phyloP scores from a whole-genome alignment of 495 filamentous ascomycete genomes.

The Astrothelium subdiscretum region DNA sequence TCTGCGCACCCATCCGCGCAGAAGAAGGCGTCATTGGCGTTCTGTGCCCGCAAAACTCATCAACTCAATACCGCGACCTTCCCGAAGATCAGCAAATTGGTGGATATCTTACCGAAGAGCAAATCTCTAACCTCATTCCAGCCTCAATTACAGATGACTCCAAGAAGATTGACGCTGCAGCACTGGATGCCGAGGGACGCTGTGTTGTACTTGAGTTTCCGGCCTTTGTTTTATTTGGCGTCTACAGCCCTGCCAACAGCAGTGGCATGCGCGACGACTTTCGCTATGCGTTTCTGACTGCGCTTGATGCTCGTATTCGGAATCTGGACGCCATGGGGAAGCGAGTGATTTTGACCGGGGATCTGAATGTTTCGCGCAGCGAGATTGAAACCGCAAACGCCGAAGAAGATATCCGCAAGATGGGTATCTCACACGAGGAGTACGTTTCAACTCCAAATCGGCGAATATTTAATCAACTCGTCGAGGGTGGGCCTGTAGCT shows the following conservation, averaged over 20 bases:
- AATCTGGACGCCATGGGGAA: conserved; percentile 77
- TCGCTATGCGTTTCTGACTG: conserved; percentile 64
- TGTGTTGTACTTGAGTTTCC: conserved; percentile 91
- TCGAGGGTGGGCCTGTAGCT: conserved; percentile 58
- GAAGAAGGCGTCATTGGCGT: conserved; percentile 89
- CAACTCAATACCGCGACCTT: conserved; percentile 62
- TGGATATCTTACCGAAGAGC: conserved; percentile 66
- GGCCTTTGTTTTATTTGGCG: conserved; percentile 83
- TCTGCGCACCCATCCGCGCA: conserved; percentile 77
- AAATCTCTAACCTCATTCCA: conserved; percentile 41
- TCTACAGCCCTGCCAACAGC: conserved; percentile 79
- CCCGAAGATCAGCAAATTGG: conserved; percentile 74
- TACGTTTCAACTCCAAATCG: conserved; percentile 66
- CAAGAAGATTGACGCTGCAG: conserved; percentile 48
- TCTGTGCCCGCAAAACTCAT: conserved; percentile 63
- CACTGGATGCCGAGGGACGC: conserved; percentile 82
- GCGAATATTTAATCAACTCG: conserved; percentile 71
- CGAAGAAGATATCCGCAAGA: conserved; percentile 58
- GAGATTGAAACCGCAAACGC: conserved; percentile 64
- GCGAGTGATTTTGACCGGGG: conserved; percentile 71
- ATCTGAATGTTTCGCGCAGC: conserved; percentile 75
- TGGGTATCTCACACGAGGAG: conserved; percentile 50
- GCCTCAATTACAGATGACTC: neutral
- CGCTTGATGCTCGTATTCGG: conserved; percentile 69
- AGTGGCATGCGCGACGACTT: conserved; percentile 80